Evolutionary conservation across 179 eudicot genomes (phyloP), one percentile per base, ranked within the genome.

Genomic region (Patellifolia procumbens): DNA sequence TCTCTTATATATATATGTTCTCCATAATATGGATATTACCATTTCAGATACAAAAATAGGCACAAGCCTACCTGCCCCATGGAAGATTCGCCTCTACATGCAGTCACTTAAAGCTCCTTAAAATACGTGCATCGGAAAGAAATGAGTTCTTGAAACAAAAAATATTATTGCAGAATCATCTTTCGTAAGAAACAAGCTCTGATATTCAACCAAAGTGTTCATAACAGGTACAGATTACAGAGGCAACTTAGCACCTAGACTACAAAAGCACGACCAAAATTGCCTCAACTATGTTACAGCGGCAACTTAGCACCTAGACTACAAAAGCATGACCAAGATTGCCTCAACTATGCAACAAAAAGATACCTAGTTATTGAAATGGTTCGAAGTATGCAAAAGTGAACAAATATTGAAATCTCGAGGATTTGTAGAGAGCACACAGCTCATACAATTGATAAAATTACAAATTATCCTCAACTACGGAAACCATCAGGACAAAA

Each of bases 241-340:
- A 70, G 43, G 60, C 49, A 75, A n/a, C 49, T 31, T 39, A 46
- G 51, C 65, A 26, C 53, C 81, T 39, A 66, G 39, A 42, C 53
- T 28, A 70, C 51, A 28, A 75, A 64, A 43, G 42, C 62, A 64
- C 10, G 29, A 1, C 22, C 56, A 51, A 51, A 5, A 64, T 22
- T 17, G 17, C 48, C 16, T 19, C 2, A 32, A 37, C 68, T 17
- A 35, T 37, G 46, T 28, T 19, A 64, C 37, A 42, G n/a, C n/a
- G 43, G 60, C 49, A 75, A n/a, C 49, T 31, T 39, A 46, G 51
- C 65, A 26, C 53, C 81, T 39, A 66, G 39, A 42, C 53, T 28
- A 70, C 51, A 28, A 75, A 64, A 43, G 42, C 62, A 64, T 11
- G 29, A 1, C 22, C 56, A 51, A 51, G 22, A 64, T 22, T 17